These are phyloP conservation scores for Phalaenopsis aphrodite DNA, from an alignment of 106 monocot genomes.

Conservation along the genomic window DNA sequence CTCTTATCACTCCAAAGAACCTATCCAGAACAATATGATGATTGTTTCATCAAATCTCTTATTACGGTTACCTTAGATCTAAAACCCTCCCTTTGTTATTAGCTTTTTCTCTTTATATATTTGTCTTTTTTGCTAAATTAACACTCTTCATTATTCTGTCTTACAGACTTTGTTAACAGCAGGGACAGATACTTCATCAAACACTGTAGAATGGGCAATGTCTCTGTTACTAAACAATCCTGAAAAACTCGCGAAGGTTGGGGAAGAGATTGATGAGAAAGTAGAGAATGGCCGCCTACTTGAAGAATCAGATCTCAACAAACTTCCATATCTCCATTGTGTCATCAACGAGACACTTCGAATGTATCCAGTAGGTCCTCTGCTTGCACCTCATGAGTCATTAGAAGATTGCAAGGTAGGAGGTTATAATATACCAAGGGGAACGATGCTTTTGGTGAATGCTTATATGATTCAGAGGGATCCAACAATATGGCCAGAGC, in stretches of 20 bases:
- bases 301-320: slow-evolving; percentile 8
- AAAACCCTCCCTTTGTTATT: too few species aligned
- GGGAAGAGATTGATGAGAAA: slow-evolving; percentile 13
- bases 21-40: too few species aligned
- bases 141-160: not conserved
- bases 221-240: slow-evolving; percentile 23
- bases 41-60: too few species aligned
- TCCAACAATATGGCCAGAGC: not conserved
- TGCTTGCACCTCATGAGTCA: slow-evolving; percentile 14
- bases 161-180: slow-evolving; percentile 11
- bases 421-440: slow-evolving; percentile 4
- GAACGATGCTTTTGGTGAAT: slow-evolving; percentile 13
- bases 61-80: too few species aligned
- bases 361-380: not conserved
- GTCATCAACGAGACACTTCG: slow-evolving; percentile 12
- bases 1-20: too few species aligned
- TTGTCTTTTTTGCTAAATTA: too few species aligned
- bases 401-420: slow-evolving; percentile 6
- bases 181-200: slow-evolving; percentile 24
- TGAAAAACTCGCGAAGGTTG: not conserved
- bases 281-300: not conserved
- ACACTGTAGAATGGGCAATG: slow-evolving; percentile 33
- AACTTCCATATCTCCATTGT: slow-evolving; percentile 8
- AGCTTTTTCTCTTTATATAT: too few species aligned
- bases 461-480: slow-evolving; percentile 14